A percentile compares a stretch with the other conserved stretches of the same genome.
Evolutionary conservation across 23 red algal genomes (phyloP).

Genomic region (Gracilaria gracilis): DNA sequence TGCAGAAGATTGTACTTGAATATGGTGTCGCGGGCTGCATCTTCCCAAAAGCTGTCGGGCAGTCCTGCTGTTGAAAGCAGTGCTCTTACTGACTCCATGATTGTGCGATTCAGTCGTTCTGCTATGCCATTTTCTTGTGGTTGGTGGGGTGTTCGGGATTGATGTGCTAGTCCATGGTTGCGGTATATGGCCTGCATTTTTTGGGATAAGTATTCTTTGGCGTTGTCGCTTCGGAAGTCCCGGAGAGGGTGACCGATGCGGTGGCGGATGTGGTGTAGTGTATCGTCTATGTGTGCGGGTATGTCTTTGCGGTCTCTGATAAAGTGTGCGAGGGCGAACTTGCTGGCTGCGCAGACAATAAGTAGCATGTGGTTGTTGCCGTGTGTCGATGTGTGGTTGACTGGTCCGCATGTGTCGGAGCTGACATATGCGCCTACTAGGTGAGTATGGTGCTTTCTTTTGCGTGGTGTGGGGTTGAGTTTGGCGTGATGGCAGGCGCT

Average conservation of each 20-base stretch:
- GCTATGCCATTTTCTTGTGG: conserved; percentile 15
- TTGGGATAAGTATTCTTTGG: conserved; percentile 14
- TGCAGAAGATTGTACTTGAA: conserved; percentile 33
- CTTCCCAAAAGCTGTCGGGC: conserved; percentile 9
- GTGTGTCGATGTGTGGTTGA: neutral
- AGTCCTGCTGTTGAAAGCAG: neutral
- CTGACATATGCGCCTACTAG: neutral
- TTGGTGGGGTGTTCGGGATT: conserved; percentile 9
- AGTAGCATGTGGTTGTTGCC: neutral
- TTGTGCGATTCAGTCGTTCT: conserved; percentile 2
- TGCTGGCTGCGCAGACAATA: neutral
- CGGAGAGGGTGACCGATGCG: neutral
- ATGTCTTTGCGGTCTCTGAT: neutral
- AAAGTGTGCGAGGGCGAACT: neutral
- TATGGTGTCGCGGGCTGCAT: neutral
- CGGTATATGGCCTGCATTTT: neutral
- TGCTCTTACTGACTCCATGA: conserved; percentile 25
- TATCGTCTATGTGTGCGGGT: neutral
- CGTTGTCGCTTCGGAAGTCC: conserved; percentile 1
- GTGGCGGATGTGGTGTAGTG: neutral
- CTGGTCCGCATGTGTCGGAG: conserved; percentile 35
- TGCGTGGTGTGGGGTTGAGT: no score
- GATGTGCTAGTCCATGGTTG: neutral
- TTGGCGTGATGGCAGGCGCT: no score
- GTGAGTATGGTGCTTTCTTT: neutral